phyloP scores from a whole-genome alignment of 176 grass and related monocot genomes.

The Olyra latifolia region DNA sequence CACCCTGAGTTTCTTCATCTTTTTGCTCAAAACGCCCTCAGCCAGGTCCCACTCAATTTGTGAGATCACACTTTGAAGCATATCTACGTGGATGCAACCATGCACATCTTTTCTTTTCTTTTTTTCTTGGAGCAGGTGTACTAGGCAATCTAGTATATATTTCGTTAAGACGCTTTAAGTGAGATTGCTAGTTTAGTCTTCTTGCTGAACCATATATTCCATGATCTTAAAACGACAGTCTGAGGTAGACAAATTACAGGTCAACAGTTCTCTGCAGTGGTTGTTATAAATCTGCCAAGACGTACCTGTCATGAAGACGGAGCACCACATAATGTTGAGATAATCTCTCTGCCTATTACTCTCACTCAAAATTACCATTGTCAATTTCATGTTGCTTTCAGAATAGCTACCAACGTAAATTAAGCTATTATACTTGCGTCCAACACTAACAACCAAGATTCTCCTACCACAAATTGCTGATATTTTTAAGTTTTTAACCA shows the following conservation, averaged over 20 bases:
- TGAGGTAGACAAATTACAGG: slow-evolving; percentile 27
- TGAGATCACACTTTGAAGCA: neutral
- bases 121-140: no score
- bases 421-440: neutral
- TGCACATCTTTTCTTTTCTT: neutral
- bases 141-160: neutral
- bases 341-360: neutral
- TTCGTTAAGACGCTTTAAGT: neutral
- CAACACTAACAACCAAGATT: slow-evolving; percentile 9
- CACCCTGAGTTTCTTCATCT: neutral
- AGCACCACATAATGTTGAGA: neutral
- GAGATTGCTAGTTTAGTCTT: neutral
- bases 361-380: neutral
- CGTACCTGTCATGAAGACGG: slow-evolving; percentile 29
- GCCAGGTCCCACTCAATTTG: neutral
- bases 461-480: neutral
- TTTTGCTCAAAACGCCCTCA: neutral
- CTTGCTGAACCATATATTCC: slow-evolving; percentile 10
- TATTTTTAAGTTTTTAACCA: neutral
- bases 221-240: neutral
- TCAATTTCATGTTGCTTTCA: neutral
- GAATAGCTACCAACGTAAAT: neutral
- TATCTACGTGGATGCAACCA: slow-evolving; percentile 26
- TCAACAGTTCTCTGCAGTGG: neutral
- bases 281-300: neutral